Percentiles rank a stretch among this genome's conserved stretches.
Conservation (phyloP, 2,329 filamentous ascomycete species). For the Aspergillus sergii region DNA sequence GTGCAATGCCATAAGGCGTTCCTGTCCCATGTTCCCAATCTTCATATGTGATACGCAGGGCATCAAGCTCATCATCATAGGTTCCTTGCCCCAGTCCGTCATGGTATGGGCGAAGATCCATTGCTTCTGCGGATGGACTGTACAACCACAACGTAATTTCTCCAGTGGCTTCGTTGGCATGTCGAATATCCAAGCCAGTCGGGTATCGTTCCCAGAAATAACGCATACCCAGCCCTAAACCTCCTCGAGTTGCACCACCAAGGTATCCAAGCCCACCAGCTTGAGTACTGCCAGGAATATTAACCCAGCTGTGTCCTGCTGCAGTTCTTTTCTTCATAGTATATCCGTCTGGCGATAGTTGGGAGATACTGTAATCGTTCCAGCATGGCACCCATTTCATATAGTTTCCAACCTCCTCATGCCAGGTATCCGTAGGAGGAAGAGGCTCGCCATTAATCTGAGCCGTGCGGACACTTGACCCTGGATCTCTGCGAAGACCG, state of each 20-base stretch:
- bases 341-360: conserved; percentile 64
- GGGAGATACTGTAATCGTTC: conserved; percentile 60
- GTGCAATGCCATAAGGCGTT: conserved; percentile 60
- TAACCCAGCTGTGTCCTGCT: conserved; percentile 18
- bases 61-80: conserved; percentile 62
- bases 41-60: conserved; percentile 65
- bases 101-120: conserved; percentile 62
- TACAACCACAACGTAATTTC: conserved; percentile 64
- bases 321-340: conserved; percentile 63
- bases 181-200: conserved; percentile 58
- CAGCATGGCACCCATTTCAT: conserved; percentile 61
- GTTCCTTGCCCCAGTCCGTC: conserved; percentile 59
- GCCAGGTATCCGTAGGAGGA: conserved; percentile 13
- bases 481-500: conserved; percentile 56
- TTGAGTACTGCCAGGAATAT: conserved; percentile 57
- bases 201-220: conserved; percentile 68
- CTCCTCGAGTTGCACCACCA: conserved; percentile 59
- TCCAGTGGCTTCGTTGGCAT: conserved; percentile 53
- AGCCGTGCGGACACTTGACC: conserved; percentile 50
- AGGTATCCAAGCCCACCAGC: conserved; percentile 62
- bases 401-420: conserved; percentile 51
- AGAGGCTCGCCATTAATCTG: conserved; percentile 38
- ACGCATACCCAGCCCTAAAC: conserved; percentile 59
- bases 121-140: conserved; percentile 56
- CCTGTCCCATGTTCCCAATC: conserved; percentile 60